Conservation (phyloP, 2,329 filamentous ascomycete genomes). For the Laburnicola sp. region DNA sequence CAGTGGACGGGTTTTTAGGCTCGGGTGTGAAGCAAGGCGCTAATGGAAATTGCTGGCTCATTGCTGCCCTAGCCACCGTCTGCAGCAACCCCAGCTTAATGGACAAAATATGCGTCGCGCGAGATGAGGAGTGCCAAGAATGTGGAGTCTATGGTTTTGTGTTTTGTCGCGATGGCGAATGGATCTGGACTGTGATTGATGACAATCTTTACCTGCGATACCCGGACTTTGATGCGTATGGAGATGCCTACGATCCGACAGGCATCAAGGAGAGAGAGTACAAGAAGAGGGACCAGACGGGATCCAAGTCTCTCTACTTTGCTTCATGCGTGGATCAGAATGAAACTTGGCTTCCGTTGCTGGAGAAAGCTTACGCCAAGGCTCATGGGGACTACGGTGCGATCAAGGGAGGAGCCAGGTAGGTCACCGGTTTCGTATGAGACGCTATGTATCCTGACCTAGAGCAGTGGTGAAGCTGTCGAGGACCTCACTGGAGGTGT, state of each 20-base stretch:
- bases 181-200: constrained; percentile 88
- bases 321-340: constrained; percentile 73
- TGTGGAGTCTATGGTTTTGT: constrained; percentile 86
- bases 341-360: constrained; percentile 78
- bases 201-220: constrained; percentile 83
- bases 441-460: background rate
- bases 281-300: constrained; percentile 69
- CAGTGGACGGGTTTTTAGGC: constrained; percentile 72
- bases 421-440: background rate
- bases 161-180: constrained; percentile 67
- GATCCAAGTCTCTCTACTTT: constrained; percentile 77
- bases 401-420: constrained; percentile 67
- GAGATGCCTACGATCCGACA: constrained; percentile 66
- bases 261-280: constrained; percentile 62
- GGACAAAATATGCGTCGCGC: constrained; percentile 71
- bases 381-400: constrained; percentile 77
- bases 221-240: constrained; percentile 75
- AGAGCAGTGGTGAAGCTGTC: constrained; percentile 52
- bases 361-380: constrained; percentile 84
- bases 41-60: constrained; percentile 83
- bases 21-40: constrained; percentile 78
- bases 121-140: constrained; percentile 69
- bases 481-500: constrained; percentile 68
- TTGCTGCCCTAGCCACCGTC: constrained; percentile 76
- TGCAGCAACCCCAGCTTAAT: constrained; percentile 72